These are phyloP conservation scores for Cokeromyces recurvatus DNA, from an alignment of 371 early-diverging fungal genomes.

Conservation along the genomic window DNA sequence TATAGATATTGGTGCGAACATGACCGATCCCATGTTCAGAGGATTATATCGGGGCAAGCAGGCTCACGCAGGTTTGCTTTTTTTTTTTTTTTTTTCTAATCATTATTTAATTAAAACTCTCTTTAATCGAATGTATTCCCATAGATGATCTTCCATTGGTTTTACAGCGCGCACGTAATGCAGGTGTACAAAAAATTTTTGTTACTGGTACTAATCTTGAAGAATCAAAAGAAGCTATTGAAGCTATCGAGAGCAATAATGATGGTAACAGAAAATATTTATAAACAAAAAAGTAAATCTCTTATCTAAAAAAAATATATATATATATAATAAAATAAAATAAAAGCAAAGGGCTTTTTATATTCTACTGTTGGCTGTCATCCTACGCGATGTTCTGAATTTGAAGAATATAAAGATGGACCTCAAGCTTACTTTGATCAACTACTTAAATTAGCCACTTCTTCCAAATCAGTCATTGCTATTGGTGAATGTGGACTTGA, in stretches of 20 bases:
- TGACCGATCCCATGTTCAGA: conserved; percentile 81
- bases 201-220: conserved; percentile 72
- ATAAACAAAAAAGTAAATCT: no score
- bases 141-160: conserved; percentile 68
- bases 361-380: conserved; percentile 87
- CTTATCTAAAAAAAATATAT: not conserved
- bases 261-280: conserved; percentile 3
- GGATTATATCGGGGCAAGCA: conserved; percentile 79
- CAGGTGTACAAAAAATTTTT: conserved; percentile 69
- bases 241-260: conserved; percentile 40
- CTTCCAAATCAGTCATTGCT: conserved; percentile 64
- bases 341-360: conserved; percentile 27
- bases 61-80: conserved; percentile 67
- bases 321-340: not conserved
- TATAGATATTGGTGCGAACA: conserved; percentile 78
- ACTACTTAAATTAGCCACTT: conserved; percentile 41
- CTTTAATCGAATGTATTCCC: no score
- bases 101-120: no score
- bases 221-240: conserved; percentile 61
- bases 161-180: conserved; percentile 57
- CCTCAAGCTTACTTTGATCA: conserved; percentile 59
- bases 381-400: conserved; percentile 80
- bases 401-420: conserved; percentile 49
- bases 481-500: conserved; percentile 94
- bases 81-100: no score